Evolutionary conservation across 2,329 filamentous ascomycete genomes (phyloP), one percentile per base, ranked within the genome.

Genomic region (Hyphodiscus sp.): DNA sequence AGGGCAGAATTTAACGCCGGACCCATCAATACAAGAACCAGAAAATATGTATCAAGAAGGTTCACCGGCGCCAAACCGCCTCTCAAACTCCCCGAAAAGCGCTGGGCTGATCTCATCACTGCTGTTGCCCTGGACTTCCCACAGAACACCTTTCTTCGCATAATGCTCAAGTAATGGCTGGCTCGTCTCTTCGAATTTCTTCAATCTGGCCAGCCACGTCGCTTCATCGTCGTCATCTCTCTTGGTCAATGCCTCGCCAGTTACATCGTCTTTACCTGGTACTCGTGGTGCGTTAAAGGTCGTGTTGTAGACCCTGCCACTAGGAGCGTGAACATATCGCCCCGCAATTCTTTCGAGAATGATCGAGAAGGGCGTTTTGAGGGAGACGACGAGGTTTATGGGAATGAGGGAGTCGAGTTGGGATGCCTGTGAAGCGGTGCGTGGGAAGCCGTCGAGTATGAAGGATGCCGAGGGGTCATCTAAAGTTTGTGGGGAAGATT

Each of bases 91-190:
- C 9, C 76, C 73, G 66, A 90, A 88, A 26, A 99, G 76, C 74
- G 91, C 85, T n/a, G 94, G 94, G 51, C 81, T 91, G 63, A 99
- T 99, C 73, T 97, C 94, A 67, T 99, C 89, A 67, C 91, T 96
- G 69, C 84, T 92, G 71, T 91, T 82, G 20, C 94, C 94, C 62
- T 89, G 78, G 3, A 96, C 90, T 57, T 89, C 89, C 81, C 88
- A 90, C 41, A 99, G 73, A 13, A 96, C 85, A 10, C 89, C 90
- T 68, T 87, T 86, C 59, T 81, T 80, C 48, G 89, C 86, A 67
- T 99, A 99, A 71, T 96, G 89, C 62, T 95, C 87, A 18, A 99
- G 76, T 45, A 99, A 74, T 16, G 89, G 87, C 69, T 84, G 79
- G 69, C 88, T 96, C 3, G 87, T 92, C 70, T 96, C 89, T 64